Conservation (phyloP, 2,329 filamentous ascomycete species). For the Pseudogymnoascus sp. region DNA sequence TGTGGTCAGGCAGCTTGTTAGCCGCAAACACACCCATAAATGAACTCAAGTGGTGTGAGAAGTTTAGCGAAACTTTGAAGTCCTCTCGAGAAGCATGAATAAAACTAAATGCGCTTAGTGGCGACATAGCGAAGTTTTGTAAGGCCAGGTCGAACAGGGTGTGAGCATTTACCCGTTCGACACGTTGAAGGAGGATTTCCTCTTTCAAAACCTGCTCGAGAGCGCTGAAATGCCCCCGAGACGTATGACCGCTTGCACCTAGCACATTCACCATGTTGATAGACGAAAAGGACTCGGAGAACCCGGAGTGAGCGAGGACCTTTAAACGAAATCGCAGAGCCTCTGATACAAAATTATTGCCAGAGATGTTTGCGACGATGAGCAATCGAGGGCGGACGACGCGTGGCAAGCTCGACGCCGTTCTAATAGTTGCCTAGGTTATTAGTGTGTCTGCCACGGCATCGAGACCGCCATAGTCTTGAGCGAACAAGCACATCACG, state of each 20-base stretch:
- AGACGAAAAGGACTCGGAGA: slow-evolving; percentile 15
- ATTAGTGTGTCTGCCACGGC: slow-evolving; percentile 15
- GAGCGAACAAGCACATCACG: slow-evolving; percentile 22
- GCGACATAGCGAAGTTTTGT: slow-evolving; percentile 10
- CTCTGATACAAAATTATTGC: slow-evolving; percentile 11
- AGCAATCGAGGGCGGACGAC: slow-evolving; percentile 14
- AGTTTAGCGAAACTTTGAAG: slow-evolving; percentile 12
- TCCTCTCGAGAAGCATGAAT: slow-evolving; percentile 13
- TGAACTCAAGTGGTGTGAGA: slow-evolving; percentile 12
- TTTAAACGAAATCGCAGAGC: slow-evolving; percentile 12
- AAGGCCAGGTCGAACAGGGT: slow-evolving; percentile 16
- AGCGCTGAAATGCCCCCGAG: slow-evolving; percentile 9
- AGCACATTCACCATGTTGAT: slow-evolving; percentile 15
- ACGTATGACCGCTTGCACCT: background rate
- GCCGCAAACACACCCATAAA: slow-evolving; percentile 13
- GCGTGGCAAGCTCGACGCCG: slow-evolving; percentile 16
- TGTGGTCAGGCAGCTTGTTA: slow-evolving; percentile 12
- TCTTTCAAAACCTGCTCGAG: slow-evolving; percentile 12
- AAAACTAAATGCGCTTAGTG: slow-evolving; percentile 16
- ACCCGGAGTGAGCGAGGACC: slow-evolving; percentile 12
- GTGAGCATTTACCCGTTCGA: slow-evolving; percentile 12
- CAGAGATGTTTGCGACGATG: slow-evolving; percentile 13
- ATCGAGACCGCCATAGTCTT: slow-evolving; percentile 20
- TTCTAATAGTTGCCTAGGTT: slow-evolving; percentile 15
- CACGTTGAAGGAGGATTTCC: slow-evolving; percentile 11